A percentile compares a stretch with the other conserved stretches of the same genome.
phyloP scores from a whole-genome alignment of 345 rosid genomes.

The Pugionium dolabratum region DNA sequence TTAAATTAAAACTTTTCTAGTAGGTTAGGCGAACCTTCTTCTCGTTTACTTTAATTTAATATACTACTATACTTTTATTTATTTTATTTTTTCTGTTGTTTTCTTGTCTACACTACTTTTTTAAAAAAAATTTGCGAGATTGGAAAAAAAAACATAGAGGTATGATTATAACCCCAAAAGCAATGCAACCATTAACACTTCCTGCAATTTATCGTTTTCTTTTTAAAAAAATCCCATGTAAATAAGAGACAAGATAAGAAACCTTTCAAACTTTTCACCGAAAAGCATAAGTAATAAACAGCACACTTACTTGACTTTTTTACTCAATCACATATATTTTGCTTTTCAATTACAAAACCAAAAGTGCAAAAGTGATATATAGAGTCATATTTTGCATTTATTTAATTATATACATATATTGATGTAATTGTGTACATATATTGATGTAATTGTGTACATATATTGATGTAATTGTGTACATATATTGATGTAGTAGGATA shows the following conservation, averaged over 20 bases:
- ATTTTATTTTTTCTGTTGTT: neutral
- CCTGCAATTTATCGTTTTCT: conserved; percentile 15
- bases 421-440: no score
- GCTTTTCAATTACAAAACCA: conserved; percentile 12
- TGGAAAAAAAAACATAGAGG: conserved; percentile 29
- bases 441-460: neutral
- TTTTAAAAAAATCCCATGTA: conserved; percentile 10
- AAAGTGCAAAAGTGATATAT: neutral
- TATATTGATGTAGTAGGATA: no score
- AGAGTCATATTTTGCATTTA: neutral
- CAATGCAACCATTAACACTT: conserved; percentile 39
- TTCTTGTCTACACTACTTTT: conserved; percentile 8
- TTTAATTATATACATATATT: neutral
- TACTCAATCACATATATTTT: conserved; percentile 18
- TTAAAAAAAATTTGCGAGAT: neutral
- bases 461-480: neutral
- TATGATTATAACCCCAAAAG: conserved; percentile 42
- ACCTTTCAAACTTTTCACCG: conserved; percentile 41
- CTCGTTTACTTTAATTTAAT: neutral
- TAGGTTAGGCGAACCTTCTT: conserved; percentile 21
- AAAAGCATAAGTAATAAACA: conserved; percentile 42
- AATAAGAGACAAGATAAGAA: conserved; percentile 31
- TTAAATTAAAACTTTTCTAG: neutral
- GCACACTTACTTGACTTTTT: conserved; percentile 42
- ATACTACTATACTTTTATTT: neutral